Evolutionary conservation across 164 flowering plant species (phyloP), one percentile per base, ranked within the genome.

Genomic region (Echeveria elegans): DNA sequence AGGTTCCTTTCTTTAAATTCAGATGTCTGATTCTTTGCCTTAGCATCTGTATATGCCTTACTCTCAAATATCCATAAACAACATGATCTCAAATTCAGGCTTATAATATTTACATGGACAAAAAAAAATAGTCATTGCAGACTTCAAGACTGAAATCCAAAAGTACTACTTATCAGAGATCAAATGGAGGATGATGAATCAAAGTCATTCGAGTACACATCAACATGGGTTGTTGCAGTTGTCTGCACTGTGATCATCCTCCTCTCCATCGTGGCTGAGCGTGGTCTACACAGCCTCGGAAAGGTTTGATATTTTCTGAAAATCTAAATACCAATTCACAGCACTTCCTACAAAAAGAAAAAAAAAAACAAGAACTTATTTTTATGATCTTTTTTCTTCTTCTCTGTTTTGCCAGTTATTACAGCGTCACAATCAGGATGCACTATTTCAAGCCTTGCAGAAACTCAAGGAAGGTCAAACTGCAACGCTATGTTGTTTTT

Each of bases 201-300:
- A 11, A 45, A 43, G 28, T 72, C 85, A 26, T 63, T 83, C 37
- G 81, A 74, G 73, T 76, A 69, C n/a, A 81, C 85, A 0, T 78
- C 87, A 6, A 81, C 87, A 24, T 83, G 87, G 87, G 72, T 83
- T 8, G 81, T 83, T 29, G 83, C 85, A 5, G 71, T 61, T 67
- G 85, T 83, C 43, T 81, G 87, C 71, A 73, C 75, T 29, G 63
- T 81, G 71, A 83, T 83, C 66, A 79, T 83, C 66, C 53, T 73
- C 68, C 68, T 82, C 1, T 83, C 87, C 19, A 63, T 81, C 12
- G 4, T 50, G 5, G 87, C 77, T 24, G 83, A 78, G 71, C 83
- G 87, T 10, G 77, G 73, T 15, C 83, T 83, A 71, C 82, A 82
- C 68, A 32, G 47, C 2, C 80, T 82, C 66, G 87, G 87, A 29